phyloP scores from a whole-genome alignment of 1,284 basidiomycete species.

The Ganoderma meredithae region DNA sequence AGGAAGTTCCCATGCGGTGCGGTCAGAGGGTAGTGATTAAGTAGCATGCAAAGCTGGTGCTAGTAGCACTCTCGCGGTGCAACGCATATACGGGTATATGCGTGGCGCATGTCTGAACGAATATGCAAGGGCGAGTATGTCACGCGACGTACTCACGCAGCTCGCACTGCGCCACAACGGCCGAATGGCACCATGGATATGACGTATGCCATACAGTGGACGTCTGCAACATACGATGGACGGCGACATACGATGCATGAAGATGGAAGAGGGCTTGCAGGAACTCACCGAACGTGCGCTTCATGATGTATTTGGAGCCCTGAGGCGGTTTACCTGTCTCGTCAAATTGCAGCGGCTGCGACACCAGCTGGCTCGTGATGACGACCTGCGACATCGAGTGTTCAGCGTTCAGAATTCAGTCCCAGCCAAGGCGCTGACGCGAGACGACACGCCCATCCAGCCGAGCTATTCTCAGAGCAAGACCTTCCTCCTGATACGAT shows the following conservation, averaged over 20 bases:
- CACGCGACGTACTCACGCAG: neutral
- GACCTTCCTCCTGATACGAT: constrained; percentile 25
- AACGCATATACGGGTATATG: constrained; percentile 6
- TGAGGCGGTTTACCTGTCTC: constrained; percentile 68
- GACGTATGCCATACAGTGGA: neutral
- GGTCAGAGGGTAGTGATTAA: constrained; percentile 14
- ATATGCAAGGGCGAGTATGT: neutral
- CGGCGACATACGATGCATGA: neutral
- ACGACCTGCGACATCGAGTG: constrained; percentile 53
- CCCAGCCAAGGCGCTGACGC: neutral
- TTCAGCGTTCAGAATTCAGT: neutral
- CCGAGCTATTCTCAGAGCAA: constrained; percentile 24
- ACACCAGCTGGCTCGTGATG: constrained; percentile 72
- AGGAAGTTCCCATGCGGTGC: constrained; percentile 3
- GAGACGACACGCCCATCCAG: constrained; percentile 5
- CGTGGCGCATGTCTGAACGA: neutral
- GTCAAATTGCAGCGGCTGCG: constrained; percentile 67
- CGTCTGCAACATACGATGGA: constrained; percentile 1
- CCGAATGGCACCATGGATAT: constrained; percentile 6
- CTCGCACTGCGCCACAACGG: constrained; percentile 7
- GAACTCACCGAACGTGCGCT: constrained; percentile 65
- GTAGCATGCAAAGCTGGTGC: neutral
- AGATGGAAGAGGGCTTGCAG: neutral
- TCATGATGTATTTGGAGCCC: constrained; percentile 65
- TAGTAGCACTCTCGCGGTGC: neutral